Percentiles rank a stretch among this genome's conserved stretches.
Evolutionary conservation across 2,329 filamentous ascomycete species (phyloP).

Genomic region (Fusarium dimerum): DNA sequence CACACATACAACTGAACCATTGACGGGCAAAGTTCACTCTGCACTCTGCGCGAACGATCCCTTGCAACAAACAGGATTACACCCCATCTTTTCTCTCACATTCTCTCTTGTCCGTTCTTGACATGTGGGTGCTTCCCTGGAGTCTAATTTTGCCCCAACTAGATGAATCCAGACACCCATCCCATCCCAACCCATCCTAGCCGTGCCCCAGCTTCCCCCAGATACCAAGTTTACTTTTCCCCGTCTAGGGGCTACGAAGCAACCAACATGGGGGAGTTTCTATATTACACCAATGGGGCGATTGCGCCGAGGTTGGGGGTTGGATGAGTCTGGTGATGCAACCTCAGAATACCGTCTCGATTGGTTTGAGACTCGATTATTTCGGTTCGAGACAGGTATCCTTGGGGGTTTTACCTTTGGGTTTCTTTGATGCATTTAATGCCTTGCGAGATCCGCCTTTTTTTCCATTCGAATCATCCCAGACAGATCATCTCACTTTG

Average conservation of each 20-base stretch:
- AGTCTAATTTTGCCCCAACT: neutral
- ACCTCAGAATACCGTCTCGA: conserved; percentile 16
- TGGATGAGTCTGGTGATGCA: conserved; percentile 17
- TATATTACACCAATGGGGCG: conserved; percentile 26
- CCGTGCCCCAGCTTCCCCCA: neutral
- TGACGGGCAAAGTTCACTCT: conserved; percentile 3
- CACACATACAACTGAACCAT: neutral
- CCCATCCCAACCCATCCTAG: no score
- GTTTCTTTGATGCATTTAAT: conserved; percentile 24
- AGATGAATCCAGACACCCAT: neutral
- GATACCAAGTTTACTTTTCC: neutral
- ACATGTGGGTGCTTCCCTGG: conserved; percentile 7
- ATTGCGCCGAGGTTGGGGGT: conserved; percentile 19
- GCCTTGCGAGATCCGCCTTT: conserved; percentile 20
- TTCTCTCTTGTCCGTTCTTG: conserved; percentile 3
- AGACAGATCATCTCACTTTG: neutral
- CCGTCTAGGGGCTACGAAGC: neutral
- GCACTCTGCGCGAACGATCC: no score
- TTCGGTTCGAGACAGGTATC: conserved; percentile 12
- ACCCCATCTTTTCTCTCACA: no score
- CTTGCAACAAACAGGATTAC: no score
- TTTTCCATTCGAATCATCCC: neutral
- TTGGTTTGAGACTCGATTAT: conserved; percentile 12
- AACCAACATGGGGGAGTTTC: conserved; percentile 9
- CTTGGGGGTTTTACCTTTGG: conserved; percentile 12